Evolutionary conservation across 257 asterid species (phyloP), one percentile per base, ranked within the genome.

Genomic region (Prunella vulgaris): DNA sequence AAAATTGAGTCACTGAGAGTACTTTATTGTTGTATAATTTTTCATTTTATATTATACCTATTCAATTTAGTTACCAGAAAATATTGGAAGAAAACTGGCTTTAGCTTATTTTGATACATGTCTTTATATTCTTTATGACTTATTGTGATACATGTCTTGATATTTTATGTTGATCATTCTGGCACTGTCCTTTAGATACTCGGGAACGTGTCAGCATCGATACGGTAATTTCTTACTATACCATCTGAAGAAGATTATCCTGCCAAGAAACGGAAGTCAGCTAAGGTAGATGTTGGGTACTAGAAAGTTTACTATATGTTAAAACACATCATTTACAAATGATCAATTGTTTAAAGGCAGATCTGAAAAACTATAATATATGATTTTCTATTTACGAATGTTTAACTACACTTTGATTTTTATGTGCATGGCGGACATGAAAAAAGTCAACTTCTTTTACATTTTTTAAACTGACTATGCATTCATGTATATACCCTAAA

Each of bases 191-290:
- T n/a, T n/a, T n/a, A n/a, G n/a, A n/a, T n/a, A n/a, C n/a, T n/a
- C n/a, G n/a, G n/a, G n/a, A n/a, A n/a, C n/a, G n/a, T n/a, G n/a
- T n/a, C n/a, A n/a, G n/a, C n/a, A n/a, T n/a, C n/a, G n/a, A n/a
- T n/a, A n/a, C n/a, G n/a, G n/a, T n/a, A n/a, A 66, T 78, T 81
- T 81, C 83, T 87, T 71, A 78, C 71, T 46, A 87, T 89, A 76
- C 79, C 84, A 37, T 3, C 76, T 74, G 90, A 76, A 57, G 95
- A 82, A 71, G 42, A 78, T 57, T 17, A 49, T 60, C 62, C 65
- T 51, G 21, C 65, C 58, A 62, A 72, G 76, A 72, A 72, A 35
- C 46, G 35, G 48, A 63, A 63, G 59, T 72, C 48, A 22, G 76
- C 35, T 3, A 63, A 63, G 76, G 76, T 71, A 68, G 51, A 10